Evolutionary conservation across 2,329 filamentous ascomycete species (phyloP).

Genomic region (Sphaerulina populicola): DNA sequence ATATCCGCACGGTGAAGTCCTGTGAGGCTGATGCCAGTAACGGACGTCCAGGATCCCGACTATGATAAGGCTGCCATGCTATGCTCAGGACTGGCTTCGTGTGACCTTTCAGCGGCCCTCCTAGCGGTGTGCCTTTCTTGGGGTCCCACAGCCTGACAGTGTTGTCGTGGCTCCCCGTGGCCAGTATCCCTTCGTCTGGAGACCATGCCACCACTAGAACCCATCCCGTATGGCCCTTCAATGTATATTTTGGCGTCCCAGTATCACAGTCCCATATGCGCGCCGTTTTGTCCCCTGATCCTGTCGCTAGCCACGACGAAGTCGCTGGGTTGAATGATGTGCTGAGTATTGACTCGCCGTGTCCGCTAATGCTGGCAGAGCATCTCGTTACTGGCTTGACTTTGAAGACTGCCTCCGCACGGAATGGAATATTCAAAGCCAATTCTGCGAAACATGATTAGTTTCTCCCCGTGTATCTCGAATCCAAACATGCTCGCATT

Average conservation of each 20-base stretch:
- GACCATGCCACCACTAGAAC: constrained; percentile 82
- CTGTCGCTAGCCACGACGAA: constrained; percentile 72
- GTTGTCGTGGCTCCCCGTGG: constrained; percentile 89
- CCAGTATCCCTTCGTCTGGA: constrained; percentile 70
- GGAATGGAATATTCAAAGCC: constrained; percentile 54
- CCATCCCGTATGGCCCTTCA: constrained; percentile 84
- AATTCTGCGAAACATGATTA: constrained; percentile 44
- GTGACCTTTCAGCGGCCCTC: constrained; percentile 71
- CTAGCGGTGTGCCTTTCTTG: constrained; percentile 64
- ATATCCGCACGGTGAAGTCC: constrained; percentile 79
- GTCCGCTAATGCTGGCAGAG: constrained; percentile 78
- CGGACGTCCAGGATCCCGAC: constrained; percentile 63
- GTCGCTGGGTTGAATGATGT: constrained; percentile 75
- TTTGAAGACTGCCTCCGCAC: constrained; percentile 85
- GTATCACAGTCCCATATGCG: constrained; percentile 93
- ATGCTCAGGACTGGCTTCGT: constrained; percentile 81
- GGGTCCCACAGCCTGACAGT: constrained; percentile 85
- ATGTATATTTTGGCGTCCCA: constrained; percentile 74
- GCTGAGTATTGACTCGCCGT: constrained; percentile 82
- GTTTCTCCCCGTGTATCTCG: neutral
- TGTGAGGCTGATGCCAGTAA: constrained; percentile 81
- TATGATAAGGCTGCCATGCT: constrained; percentile 88
- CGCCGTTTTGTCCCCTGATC: constrained; percentile 83
- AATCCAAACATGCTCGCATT: too few relatives aligned
- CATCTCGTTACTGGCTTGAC: constrained; percentile 88